These are phyloP conservation scores for Hypoxylon rubiginosum DNA, from an alignment of 2,329 filamentous ascomycete genomes.

Conservation along the genomic window DNA sequence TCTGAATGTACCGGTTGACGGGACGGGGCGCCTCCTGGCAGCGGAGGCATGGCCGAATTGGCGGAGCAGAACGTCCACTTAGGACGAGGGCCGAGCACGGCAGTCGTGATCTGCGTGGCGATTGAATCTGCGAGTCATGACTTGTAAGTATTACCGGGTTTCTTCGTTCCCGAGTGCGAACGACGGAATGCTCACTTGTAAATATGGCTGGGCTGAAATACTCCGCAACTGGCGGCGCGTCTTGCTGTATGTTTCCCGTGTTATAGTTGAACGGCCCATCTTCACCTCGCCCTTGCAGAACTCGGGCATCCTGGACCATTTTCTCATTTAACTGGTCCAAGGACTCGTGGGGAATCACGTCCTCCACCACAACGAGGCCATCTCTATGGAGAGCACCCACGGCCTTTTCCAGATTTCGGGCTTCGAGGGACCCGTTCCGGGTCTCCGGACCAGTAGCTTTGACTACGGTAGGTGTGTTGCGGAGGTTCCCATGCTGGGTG, in stretches of 20 bases:
- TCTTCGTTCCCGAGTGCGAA: background rate
- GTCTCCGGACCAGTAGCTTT: conserved; percentile 54
- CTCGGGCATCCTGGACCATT: conserved; percentile 70
- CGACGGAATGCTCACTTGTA: conserved; percentile 57
- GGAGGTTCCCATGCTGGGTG: conserved; percentile 9
- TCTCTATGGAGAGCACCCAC: conserved; percentile 65
- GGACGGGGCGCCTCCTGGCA: conserved; percentile 55
- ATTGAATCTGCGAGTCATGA: conserved; percentile 59
- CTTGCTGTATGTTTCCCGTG: conserved; percentile 72
- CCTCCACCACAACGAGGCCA: conserved; percentile 69
- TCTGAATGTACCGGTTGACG: conserved; percentile 71
- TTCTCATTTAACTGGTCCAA: conserved; percentile 68
- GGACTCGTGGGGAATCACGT: conserved; percentile 63
- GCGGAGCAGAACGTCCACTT: conserved; percentile 71
- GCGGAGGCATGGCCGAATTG: conserved; percentile 68
- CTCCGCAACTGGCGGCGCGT: conserved; percentile 65
- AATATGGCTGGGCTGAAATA: conserved; percentile 66
- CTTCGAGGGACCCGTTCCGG: conserved; percentile 54
- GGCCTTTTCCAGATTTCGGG: conserved; percentile 68
- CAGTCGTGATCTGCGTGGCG: conserved; percentile 68
- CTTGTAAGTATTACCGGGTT: background rate
- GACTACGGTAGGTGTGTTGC: conserved; percentile 37
- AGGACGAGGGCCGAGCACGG: conserved; percentile 66
- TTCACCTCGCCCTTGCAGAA: conserved; percentile 64
- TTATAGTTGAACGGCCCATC: conserved; percentile 74